Evolutionary conservation across 1,284 basidiomycete species (phyloP), one percentile per base, ranked within the genome.

Genomic region (Omphalotus olearius): DNA sequence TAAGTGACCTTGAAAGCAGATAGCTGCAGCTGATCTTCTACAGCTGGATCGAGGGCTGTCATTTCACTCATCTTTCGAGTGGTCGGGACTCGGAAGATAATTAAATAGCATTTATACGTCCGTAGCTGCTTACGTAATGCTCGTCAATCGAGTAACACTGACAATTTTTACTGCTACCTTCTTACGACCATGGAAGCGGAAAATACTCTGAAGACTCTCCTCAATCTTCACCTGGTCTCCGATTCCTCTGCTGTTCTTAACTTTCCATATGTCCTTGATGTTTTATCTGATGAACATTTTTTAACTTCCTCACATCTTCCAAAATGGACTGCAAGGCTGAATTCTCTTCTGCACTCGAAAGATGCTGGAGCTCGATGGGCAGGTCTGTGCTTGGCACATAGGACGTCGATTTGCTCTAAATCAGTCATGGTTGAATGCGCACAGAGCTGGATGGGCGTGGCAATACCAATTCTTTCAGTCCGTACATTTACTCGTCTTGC

Each of bases 301-400:
- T 50, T 61, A 6, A 76, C 84, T 0, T 88, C 86, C 3, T 59
- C 80, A 4, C 82, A 89, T 62, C 69, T 81, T 6, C 68, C 79
- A 52, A 90, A 89, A 75, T 91, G 88, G 88, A 72, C 74, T 6
- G 71, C 75, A 16, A 78, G 88, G 50, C 69, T 90, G 52, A 82
- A 78, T 58, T 82, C 87, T 3, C 69, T 91, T 40, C 70, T 91
- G 42, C 83, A 85, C 58, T 83, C 89, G 11, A 89, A 85, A 65
- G 80, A 88, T 56, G 64, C 82, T 10, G 81, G 78, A 42, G 80
- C 78, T 53, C 78, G 85, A 54, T 91, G 88, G 88, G 80, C 83
- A 18, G 89, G 86, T 13, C 70, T 91, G 26, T 85, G 78, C 59
- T 66, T 91, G 38, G 88, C 89, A 2, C 69, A 82, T 57, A 78